Conservation (phyloP, 352 stramenopile species). For the Phytophthora macrochlamydospora region DNA sequence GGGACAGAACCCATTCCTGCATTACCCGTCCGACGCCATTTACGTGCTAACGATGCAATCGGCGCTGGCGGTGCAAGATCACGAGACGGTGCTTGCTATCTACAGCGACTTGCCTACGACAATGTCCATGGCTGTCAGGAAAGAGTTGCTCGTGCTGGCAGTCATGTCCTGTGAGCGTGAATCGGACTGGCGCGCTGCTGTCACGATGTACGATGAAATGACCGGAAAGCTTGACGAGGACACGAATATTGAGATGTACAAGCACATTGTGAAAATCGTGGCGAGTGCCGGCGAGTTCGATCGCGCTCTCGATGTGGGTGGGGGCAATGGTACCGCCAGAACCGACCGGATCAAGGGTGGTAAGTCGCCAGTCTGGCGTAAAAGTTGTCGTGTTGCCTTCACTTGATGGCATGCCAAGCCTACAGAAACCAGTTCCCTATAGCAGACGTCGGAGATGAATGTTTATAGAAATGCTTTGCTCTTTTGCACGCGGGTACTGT, state of each 20-base stretch:
- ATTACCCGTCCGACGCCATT: conserved; percentile 70
- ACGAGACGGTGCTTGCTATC: conserved; percentile 64
- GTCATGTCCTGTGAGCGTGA: conserved; percentile 67
- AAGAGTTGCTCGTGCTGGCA: conserved; percentile 49
- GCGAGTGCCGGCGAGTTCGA: conserved; percentile 85
- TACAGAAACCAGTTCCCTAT: neutral
- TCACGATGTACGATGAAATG: conserved; percentile 81
- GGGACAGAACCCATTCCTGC: conserved; percentile 58
- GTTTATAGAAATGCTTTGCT: neutral
- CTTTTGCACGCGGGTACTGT: neutral
- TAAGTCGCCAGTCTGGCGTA: conserved; percentile 10
- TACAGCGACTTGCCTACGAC: conserved; percentile 51
- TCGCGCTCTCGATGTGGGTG: conserved; percentile 81
- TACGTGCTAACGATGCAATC: conserved; percentile 69
- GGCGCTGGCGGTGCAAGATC: conserved; percentile 48
- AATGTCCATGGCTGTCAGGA: conserved; percentile 61
- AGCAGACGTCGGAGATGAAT: neutral
- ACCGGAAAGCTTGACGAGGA: conserved; percentile 54
- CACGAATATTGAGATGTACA: conserved; percentile 80
- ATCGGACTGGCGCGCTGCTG: conserved; percentile 74
- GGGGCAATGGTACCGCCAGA: conserved; percentile 86
- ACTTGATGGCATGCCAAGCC: neutral
- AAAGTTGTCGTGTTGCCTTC: neutral
- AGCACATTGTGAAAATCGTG: conserved; percentile 84
- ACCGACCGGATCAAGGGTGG: conserved; percentile 74